A percentile compares a stretch with the other conserved stretches of the same genome.
phyloP scores from a whole-genome alignment of 225 moss, liverwort and hornwort genomes.

The Pseudoscleropodium purum region DNA sequence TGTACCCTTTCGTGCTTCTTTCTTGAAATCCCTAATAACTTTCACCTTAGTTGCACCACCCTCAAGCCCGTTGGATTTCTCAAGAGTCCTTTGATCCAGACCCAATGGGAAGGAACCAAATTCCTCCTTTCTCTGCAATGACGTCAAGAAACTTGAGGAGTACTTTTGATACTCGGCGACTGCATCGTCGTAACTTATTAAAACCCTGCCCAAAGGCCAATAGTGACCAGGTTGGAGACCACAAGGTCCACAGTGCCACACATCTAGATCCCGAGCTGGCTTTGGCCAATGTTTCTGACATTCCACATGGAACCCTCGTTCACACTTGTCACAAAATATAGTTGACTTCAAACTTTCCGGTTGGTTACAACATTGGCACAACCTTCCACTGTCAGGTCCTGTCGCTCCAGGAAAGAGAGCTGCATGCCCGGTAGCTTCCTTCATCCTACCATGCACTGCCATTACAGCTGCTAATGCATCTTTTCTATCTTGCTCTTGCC shows the following conservation, averaged over 20 bases:
- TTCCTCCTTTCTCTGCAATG: constrained; percentile 24
- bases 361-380: constrained; percentile 30
- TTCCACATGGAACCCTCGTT: constrained; percentile 38
- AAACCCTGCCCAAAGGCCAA: constrained; percentile 46
- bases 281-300: constrained; percentile 39
- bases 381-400: constrained; percentile 33
- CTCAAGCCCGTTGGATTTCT: constrained; percentile 11
- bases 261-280: constrained; percentile 24
- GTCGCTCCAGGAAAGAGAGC: constrained; percentile 47
- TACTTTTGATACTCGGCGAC: constrained; percentile 45
- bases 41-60: constrained; percentile 25
- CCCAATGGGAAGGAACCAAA: constrained; percentile 7
- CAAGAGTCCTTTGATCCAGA: constrained; percentile 8
- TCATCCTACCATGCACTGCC: constrained; percentile 35
- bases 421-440: constrained; percentile 23
- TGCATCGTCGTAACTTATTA: constrained; percentile 42
- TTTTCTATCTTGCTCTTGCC: constrained; percentile 27
- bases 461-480: constrained; percentile 38
- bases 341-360: constrained; percentile 30
- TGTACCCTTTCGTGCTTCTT: constrained; percentile 42
- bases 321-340: constrained; percentile 55
- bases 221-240: constrained; percentile 36
- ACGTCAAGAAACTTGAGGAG: constrained; percentile 21
- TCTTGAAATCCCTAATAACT: constrained; percentile 43
- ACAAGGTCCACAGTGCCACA: constrained; percentile 52